Percentiles rank a stretch among this genome's conserved stretches.
phyloP scores from a whole-genome alignment of 179 eudicot genomes.

The Corrigiola litoralis region DNA sequence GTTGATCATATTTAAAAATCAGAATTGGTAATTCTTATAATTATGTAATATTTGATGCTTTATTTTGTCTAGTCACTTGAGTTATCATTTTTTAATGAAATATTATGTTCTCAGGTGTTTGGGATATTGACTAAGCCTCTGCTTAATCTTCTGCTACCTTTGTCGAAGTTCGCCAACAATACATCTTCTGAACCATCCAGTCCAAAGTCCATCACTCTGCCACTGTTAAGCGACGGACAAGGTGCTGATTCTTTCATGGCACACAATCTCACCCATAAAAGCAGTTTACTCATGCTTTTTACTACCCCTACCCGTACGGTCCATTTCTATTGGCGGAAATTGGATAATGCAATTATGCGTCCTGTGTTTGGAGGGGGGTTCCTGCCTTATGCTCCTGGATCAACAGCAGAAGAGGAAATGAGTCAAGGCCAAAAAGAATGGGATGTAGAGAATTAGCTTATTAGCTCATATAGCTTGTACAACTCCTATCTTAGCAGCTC shows the following conservation, averaged over 20 bases:
- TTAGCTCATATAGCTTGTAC: too few relatives aligned
- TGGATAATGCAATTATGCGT: conserved; percentile 48
- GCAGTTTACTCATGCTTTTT: conserved; percentile 29
- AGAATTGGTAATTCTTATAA: neutral
- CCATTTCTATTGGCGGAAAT: conserved; percentile 50
- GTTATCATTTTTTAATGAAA: neutral
- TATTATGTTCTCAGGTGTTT: conserved; percentile 34
- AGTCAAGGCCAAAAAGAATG: conserved; percentile 6
- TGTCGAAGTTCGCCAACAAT: conserved; percentile 6
- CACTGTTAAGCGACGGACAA: conserved; percentile 29
- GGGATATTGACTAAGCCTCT: conserved; percentile 58
- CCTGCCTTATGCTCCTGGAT: conserved; percentile 16
- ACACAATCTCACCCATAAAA: neutral
- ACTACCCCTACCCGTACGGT: conserved; percentile 36
- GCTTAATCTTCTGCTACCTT: conserved; percentile 32
- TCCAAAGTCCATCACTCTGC: conserved; percentile 34
- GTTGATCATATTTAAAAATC: too few relatives aligned
- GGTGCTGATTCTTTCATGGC: conserved; percentile 19
- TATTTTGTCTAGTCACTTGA: neutral
- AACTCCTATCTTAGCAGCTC: neutral
- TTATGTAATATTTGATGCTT: neutral
- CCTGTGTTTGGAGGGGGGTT: conserved; percentile 47
- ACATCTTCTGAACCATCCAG: conserved; percentile 33
- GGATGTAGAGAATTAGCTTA: neutral
- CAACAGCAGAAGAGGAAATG: conserved; percentile 22